Percentiles rank a stretch among this genome's conserved stretches.
These are phyloP conservation scores for Lactuca saligna DNA, from an alignment of 129 eudicot species.

Conservation along the genomic window DNA sequence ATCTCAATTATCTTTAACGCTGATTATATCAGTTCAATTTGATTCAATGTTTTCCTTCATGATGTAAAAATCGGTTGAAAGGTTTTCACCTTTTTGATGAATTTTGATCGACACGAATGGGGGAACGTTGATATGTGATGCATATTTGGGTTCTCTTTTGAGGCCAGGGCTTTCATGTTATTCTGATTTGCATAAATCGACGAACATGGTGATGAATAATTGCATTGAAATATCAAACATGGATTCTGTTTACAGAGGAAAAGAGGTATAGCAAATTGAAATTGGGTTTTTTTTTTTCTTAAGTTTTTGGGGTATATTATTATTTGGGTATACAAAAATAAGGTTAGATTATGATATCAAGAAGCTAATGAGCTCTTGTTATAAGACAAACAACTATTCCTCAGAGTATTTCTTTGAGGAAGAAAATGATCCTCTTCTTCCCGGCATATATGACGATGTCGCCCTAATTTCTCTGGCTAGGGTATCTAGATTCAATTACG, in stretches of 20 bases:
- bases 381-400: conserved; percentile 21
- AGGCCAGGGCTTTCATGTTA: neutral
- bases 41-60: conserved; percentile 12
- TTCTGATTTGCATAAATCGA: conserved; percentile 7
- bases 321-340: conserved; percentile 3
- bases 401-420: conserved; percentile 32
- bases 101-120: conserved; percentile 14
- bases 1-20: neutral
- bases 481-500: conserved; percentile 54
- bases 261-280: conserved; percentile 27
- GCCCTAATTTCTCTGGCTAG: conserved; percentile 56
- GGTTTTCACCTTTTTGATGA: conserved; percentile 15
- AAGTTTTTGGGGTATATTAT: conserved; percentile 10
- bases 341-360: neutral
- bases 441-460: conserved; percentile 60
- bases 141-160: neutral
- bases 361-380: conserved; percentile 4
- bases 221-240: conserved; percentile 11
- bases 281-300: neutral
- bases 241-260: conserved; percentile 14
- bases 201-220: conserved; percentile 16
- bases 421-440: conserved; percentile 45
- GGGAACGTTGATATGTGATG: neutral
- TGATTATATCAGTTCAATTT: neutral
- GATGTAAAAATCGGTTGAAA: conserved; percentile 1